A percentile compares a stretch with the other conserved stretches of the same genome.
Evolutionary conservation across 202 grass and related monocot genomes (phyloP).

Genomic region (Zizania palustris): DNA sequence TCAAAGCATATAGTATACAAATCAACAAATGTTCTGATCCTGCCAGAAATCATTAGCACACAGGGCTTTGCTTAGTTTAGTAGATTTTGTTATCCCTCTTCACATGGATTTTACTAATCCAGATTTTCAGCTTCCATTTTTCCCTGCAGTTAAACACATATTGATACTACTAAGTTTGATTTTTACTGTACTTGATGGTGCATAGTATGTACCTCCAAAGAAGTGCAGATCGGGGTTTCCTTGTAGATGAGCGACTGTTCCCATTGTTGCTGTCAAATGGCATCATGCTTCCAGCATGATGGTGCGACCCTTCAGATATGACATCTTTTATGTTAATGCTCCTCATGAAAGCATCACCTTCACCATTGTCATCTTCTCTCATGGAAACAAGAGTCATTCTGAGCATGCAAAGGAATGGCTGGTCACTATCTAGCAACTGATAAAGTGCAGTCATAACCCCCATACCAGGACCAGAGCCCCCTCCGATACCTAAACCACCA

Average conservation of each 20-base stretch:
- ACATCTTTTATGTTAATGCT: constrained; percentile 63
- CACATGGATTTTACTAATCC: no score
- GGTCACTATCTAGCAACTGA: constrained; percentile 95
- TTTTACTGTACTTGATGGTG: constrained; percentile 21
- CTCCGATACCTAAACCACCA: constrained; percentile 87
- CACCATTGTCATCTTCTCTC: constrained; percentile 92
- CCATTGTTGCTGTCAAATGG: constrained; percentile 62
- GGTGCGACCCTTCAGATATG: constrained; percentile 59
- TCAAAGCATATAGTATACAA: constrained; percentile 16
- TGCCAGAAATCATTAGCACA: constrained; percentile 37
- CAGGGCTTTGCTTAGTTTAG: constrained; percentile 4
- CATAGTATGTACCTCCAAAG: constrained; percentile 83
- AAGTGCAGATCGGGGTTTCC: constrained; percentile 86
- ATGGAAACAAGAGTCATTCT: constrained; percentile 93
- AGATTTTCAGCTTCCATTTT: no score
- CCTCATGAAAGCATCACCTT: constrained; percentile 66
- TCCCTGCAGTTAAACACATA: constrained; percentile 3
- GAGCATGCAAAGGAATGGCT: constrained; percentile 99
- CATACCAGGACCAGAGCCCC: constrained; percentile 96
- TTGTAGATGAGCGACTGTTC: constrained; percentile 46
- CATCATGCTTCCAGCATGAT: constrained; percentile 52
- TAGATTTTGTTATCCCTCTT: neutral
- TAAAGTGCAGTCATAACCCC: constrained; percentile 90
- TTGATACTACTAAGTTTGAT: neutral
- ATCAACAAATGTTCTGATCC: constrained; percentile 27